Percentiles rank a stretch among this genome's conserved stretches.
Evolutionary conservation across 2,329 filamentous ascomycete species (phyloP).

Genomic region (Colletotrichum sp.): DNA sequence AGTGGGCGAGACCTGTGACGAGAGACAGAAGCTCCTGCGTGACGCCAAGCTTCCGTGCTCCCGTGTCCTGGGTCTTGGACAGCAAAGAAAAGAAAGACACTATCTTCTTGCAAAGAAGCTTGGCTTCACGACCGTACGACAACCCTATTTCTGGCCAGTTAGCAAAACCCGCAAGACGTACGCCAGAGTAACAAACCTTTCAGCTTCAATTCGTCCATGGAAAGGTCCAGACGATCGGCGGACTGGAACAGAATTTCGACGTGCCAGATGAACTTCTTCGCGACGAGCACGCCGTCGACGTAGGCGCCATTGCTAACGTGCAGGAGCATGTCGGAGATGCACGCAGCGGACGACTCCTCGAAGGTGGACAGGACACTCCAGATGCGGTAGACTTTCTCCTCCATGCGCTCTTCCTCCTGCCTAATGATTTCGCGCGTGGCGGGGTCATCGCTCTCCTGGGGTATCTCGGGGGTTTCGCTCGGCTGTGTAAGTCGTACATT

Average conservation of each 20-base stretch:
- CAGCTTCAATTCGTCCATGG: conserved; percentile 70
- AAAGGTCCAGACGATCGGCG: conserved; percentile 81
- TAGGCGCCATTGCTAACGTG: conserved; percentile 98
- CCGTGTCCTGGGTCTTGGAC: conserved; percentile 91
- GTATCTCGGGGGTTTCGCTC: conserved; percentile 52
- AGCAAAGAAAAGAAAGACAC: conserved; percentile 96
- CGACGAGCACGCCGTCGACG: conserved; percentile 91
- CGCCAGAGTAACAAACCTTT: conserved; percentile 65
- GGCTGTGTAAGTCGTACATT: conserved; percentile 84
- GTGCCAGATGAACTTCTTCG: conserved; percentile 95
- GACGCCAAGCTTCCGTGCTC: conserved; percentile 89
- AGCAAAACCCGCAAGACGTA: neutral
- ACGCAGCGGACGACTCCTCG: conserved; percentile 95
- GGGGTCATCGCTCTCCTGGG: conserved; percentile 51
- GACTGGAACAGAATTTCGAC: conserved; percentile 92
- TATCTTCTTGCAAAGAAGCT: conserved; percentile 99
- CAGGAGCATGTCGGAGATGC: conserved; percentile 98
- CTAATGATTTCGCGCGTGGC: conserved; percentile 78
- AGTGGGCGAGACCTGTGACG: conserved; percentile 94
- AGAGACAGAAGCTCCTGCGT: conserved; percentile 98
- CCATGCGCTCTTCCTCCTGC: conserved; percentile 89
- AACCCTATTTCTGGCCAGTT: conserved; percentile 60
- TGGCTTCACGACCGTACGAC: conserved; percentile 94
- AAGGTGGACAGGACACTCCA: conserved; percentile 98
- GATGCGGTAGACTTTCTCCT: conserved; percentile 96